These are phyloP conservation scores for Fraxinus baroniana DNA, from an alignment of 305 asterid genomes.

Conservation along the genomic window DNA sequence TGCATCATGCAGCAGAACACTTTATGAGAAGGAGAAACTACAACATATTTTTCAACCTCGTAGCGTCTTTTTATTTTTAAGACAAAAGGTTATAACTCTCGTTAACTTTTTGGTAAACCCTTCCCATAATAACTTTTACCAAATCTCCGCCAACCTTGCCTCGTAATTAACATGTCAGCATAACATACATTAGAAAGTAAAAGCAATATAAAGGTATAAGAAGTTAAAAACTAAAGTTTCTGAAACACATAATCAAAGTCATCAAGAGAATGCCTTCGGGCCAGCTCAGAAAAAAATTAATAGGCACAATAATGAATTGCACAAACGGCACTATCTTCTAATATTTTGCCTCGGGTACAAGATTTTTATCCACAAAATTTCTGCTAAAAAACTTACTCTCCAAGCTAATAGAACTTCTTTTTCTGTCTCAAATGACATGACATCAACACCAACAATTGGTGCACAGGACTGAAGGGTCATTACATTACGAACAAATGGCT, in stretches of 20 bases:
- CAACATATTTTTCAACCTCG: background rate
- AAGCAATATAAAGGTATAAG: slow-evolving; percentile 8
- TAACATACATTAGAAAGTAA: slow-evolving; percentile 11
- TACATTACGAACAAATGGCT: slow-evolving; percentile 91
- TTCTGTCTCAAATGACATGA: slow-evolving; percentile 95
- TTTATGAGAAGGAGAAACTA: slow-evolving; percentile 9
- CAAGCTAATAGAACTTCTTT: slow-evolving; percentile 89
- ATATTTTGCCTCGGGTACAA: slow-evolving; percentile 6
- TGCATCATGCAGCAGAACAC: background rate
- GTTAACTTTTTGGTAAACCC: background rate
- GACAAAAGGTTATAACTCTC: background rate
- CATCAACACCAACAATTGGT: slow-evolving; percentile 97
- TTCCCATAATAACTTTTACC: slow-evolving; percentile 6
- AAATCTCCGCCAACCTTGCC: slow-evolving; percentile 11
- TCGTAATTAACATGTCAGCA: background rate
- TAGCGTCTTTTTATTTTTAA: background rate
- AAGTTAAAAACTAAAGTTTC: slow-evolving; percentile 2
- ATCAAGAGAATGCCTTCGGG: background rate
- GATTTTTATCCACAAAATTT: slow-evolving; percentile 1
- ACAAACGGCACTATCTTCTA: slow-evolving; percentile 1
- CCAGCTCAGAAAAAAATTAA: slow-evolving; percentile 4
- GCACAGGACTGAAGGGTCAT: slow-evolving; percentile 99
- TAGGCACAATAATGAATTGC: background rate
- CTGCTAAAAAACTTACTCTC: slow-evolving; percentile 68
- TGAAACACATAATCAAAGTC: background rate